Evolutionary conservation across 768 basidiomycete genomes (phyloP), one percentile per base, ranked within the genome.

Genomic region (Termitomyces sp.): DNA sequence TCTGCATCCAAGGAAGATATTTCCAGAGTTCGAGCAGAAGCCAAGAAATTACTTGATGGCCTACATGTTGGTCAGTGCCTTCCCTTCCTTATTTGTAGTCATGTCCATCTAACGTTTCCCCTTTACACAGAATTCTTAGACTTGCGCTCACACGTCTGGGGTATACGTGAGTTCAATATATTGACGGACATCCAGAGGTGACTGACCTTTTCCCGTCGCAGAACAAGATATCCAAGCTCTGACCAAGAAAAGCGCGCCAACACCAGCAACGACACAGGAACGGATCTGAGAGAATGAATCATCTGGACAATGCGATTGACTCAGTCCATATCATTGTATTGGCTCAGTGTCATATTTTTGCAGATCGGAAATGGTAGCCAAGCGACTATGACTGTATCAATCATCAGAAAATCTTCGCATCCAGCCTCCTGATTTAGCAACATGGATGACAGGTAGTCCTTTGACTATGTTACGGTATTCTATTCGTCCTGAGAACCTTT

Each of bases 21-120:
- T 34, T 79, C 83, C 22, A 79, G 82, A 55, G 71, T 92, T 8
- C 76, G 93, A 56, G 80, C 81, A 11, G 94, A 97, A 68, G 78
- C 85, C 58, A 95, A 94, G 81, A 93, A 92, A 67, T 68, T 93
- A 17, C 90, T 92, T 55, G 89, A 91, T 60, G 88, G 88, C 2
- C 74, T 93, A 43, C 88, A 91, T 62, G 78, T 91, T 62, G 89
- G 89, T 86, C 56, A 64, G 81, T 75, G 21, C 11, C 22, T 34
- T 19, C 15, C 48, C 11, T 26, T 19, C 46, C 30, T 34, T 26
- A 3, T 19, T 24, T 19, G 17, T 52, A 21, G 34, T 21, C 42
- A 51, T 35, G 55, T 19, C 42, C 22, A 50, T 40, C 24, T 40
- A 22, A 26, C 17, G 4, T n/a, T 38, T 12, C 10, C 15, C 28